Percentiles rank a stretch among this genome's conserved stretches.
Evolutionary conservation across 1,284 basidiomycete genomes (phyloP).

Genomic region (Rhizoctonia solani): DNA sequence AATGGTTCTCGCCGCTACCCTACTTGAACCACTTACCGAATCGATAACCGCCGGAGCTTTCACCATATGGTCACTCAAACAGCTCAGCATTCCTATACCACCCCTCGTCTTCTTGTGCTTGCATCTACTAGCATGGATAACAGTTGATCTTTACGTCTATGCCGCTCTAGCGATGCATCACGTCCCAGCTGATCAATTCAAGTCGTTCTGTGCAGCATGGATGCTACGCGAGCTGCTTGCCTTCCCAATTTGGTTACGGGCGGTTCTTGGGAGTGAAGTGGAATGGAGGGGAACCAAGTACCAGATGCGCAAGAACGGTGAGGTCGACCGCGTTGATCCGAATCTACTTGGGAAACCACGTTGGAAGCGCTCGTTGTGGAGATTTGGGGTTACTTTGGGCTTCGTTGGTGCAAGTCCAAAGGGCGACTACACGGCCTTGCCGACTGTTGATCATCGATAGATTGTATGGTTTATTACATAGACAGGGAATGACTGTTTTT

Average conservation of each 20-base stretch:
- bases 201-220: conserved; percentile 75
- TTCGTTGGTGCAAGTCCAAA: not conserved
- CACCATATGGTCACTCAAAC: conserved; percentile 59
- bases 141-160: conserved; percentile 52
- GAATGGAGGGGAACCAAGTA: conserved; percentile 80
- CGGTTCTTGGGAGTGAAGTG: conserved; percentile 78
- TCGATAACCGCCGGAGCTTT: conserved; percentile 71
- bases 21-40: conserved; percentile 90
- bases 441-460: not conserved
- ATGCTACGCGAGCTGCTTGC: conserved; percentile 73
- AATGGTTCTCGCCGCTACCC: conserved; percentile 83
- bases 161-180: conserved; percentile 71
- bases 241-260: conserved; percentile 82
- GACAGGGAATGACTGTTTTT: not conserved
- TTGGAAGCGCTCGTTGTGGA: conserved; percentile 8
- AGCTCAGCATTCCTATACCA: conserved; percentile 58
- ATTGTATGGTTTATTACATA: not conserved
- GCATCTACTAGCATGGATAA: conserved; percentile 66
- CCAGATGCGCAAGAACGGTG: conserved; percentile 65
- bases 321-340: conserved; percentile 47
- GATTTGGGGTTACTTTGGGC: conserved; percentile 1
- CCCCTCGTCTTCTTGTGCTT: conserved; percentile 63
- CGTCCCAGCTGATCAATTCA: conserved; percentile 48
- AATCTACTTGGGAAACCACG: conserved; percentile 22
- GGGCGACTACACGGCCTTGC: conserved; percentile 9